Evolutionary conservation across 2,329 filamentous ascomycete genomes (phyloP), one percentile per base, ranked within the genome.

Genomic region (Onygenales sp.): DNA sequence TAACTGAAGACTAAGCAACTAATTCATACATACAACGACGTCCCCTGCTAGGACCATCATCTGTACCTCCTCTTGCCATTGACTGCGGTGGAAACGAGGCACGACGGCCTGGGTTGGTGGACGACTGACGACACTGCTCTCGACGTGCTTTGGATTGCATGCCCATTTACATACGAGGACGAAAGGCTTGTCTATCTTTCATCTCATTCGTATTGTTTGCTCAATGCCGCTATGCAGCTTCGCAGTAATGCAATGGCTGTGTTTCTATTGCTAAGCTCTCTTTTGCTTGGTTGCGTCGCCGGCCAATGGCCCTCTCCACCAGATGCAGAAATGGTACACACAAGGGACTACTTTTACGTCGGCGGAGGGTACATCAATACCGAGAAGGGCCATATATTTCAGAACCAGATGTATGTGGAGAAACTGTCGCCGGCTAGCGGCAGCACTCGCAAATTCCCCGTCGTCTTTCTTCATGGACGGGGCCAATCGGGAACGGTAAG

Each of bases 401-500:
- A 59, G 7, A 58, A 61, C 49, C 67, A 70, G 61, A 68, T 69
- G 58, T 69, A 70, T 49, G 66, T 68, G 38, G 67, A 70, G 57
- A 61, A 63, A 39, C 55, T 70, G 17, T 61, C 59, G 17, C 67
- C 67, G 7, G 35, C 51, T 2, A 52, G 45, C 11, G 58, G 55
- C 3, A 56, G 45, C 1, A 54, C 48, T 17, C 61, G 64, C 44
- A 56, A 57, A 7, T 59, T 63, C 54, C 67, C 67, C 7, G 60
- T 70, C 41, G 61, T 70, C 13, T 64, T 69, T 32, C 60, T 67
- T 10, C 66, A 66, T 41, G 65, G 66, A 7, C 55, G 53, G 27
- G 65, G 56, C 13, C 65, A 68, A 53, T 65, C 66, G 13, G 66
- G 63, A n/a, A 66, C 66, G 5, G 66, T 69, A 27, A 36, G 45